Evolutionary conservation across 371 early-diverging fungal genomes (phyloP), one percentile per base, ranked within the genome.

Genomic region (Chytridium lagenaria): DNA sequence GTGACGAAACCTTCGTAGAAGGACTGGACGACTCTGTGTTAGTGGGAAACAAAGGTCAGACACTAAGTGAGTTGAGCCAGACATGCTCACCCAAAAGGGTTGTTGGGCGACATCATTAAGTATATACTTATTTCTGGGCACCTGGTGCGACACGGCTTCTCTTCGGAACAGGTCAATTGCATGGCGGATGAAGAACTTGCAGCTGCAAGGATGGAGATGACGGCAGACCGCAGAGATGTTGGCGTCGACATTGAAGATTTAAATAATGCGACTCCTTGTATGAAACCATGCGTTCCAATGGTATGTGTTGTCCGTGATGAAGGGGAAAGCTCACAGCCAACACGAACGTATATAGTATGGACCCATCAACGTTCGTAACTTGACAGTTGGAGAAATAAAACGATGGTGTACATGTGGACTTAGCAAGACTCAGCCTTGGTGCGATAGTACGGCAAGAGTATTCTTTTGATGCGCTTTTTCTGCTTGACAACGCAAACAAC

Each of bases 361-460:
- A 34, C 82, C 82, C 15, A 51, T 65, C 34, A 77, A 50, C 36
- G 39, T 77, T 0, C 70, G 79, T 2, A 76, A 75, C 71, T 59
- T 81, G 19, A 15, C 12, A n/a, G 37, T 52, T 22, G 82, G 82
- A 0, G 66, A 73, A 28, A 63, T 65, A 0, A 76, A 73, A 59
- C 69, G 51, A 0, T 81, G 82, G 82, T 81, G 79, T 59, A 78
- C 79, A 37, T 81, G 78, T 64, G 78, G 82, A 15, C 55, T 81
- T 61, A 74, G 74, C 64, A 75, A 73, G 51, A 77, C 68, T 36
- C 82, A 81, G 59, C 82, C 82, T 0, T 81, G 82, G 82, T 81
- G 82, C 50, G 82, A 81, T 68, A 68, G 82, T 78, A 55, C n/a
- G n/a, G n/a, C n/a, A n/a, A n/a, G n/a, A 33, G 70, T 23, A 34